Percentiles rank a stretch among this genome's conserved stretches.
These are phyloP conservation scores for Craspedostauros australis DNA, from an alignment of 108 stramenopile species.

Conservation along the genomic window DNA sequence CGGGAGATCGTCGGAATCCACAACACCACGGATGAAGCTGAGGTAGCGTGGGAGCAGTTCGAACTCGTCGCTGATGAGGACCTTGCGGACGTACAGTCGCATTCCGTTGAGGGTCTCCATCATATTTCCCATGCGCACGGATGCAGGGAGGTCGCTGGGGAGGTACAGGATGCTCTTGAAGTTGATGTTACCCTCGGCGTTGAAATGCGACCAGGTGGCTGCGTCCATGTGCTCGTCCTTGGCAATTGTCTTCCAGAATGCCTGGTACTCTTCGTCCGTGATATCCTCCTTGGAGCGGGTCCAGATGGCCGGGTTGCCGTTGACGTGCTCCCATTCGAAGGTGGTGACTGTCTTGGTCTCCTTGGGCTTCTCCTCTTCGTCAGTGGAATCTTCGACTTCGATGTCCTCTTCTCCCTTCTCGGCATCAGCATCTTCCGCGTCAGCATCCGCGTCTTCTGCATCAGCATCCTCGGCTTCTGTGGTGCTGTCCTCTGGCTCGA, in stretches of 20 bases:
- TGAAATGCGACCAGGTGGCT: constrained; percentile 93
- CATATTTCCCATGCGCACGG: constrained; percentile 38
- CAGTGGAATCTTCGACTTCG: constrained; percentile 35
- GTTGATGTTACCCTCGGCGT: constrained; percentile 99
- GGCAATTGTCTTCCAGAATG: constrained; percentile 65
- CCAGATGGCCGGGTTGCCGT: constrained; percentile 97
- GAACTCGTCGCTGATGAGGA: constrained; percentile 97
- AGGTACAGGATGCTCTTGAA: constrained; percentile 97
- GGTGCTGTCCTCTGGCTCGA: constrained; percentile 77
- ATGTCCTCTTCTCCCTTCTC: constrained; percentile 54
- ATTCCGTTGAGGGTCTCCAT: constrained; percentile 40
- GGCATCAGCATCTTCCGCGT: constrained; percentile 54
- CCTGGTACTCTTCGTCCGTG: constrained; percentile 97
- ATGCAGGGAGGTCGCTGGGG: constrained; percentile 63
- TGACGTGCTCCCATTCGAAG: constrained; percentile 88
- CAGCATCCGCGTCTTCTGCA: constrained; percentile 42
- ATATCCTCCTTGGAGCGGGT: constrained; percentile 93
- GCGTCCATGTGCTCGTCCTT: constrained; percentile 43
- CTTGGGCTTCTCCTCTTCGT: constrained; percentile 61
- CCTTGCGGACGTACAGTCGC: constrained; percentile 95
- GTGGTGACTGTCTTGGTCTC: constrained; percentile 83
- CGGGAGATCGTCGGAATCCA: constrained; percentile 99
- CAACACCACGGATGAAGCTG: constrained; percentile 93
- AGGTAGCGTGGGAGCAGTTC: constrained; percentile 96
- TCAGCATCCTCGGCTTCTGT: constrained; percentile 53